Base-by-base conservation (phyloP, 805 yeast genomes). In the Wickerhamiella slavikovae region DNA sequence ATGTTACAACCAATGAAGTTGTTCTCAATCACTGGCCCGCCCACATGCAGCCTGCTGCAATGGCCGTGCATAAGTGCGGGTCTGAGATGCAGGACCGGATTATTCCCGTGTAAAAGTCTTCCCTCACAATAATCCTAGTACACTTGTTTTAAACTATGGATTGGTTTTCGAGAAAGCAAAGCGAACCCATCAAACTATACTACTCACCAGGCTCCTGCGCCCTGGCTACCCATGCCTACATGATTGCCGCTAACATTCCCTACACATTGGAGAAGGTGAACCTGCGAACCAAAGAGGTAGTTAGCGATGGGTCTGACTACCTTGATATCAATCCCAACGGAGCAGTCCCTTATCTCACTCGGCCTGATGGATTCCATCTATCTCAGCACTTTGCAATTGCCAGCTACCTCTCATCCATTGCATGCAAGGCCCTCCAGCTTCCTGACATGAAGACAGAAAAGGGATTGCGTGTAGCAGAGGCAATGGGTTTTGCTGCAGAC, bases 331-430 rank as follows among this genome's bases (percentile, higher is more conserved):
- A 28, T 29, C 37, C 36, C 18, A 22, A 25, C 9, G 38, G 36
- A 10, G 29, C 29, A n/a, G 38, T 33, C 15, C 38, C 38, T n/a
- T 26, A 34, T 11, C 19, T 35, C 28, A 16, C 29, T 21, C 33
- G 33, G 22, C 32, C 21, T 18, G 29, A 35, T 15, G 37, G 37
- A 17, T 3, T 16, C 7, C 13, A 33, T 15, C 13, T 35, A 9
- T 30, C 35, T 17, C 35, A 35, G 25, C 30, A 32, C 29, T 19
- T 15, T 5, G 31, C 35, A 19, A 33, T 35, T 17, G 24, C 25
- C 14, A 24, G 24, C 21, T 35, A 28, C 24, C 28, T 35, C 12
- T 32, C 30, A 19, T 15, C n/a, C n/a, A n/a, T n/a, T n/a, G n/a
- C n/a, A n/a, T n/a, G n/a, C n/a, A 18, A 18, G 10, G 11, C 17